A percentile compares a stretch with the other conserved stretches of the same genome.
phyloP scores from a whole-genome alignment of 768 basidiomycete genomes.

The Lactifluus hygrophoroides region DNA sequence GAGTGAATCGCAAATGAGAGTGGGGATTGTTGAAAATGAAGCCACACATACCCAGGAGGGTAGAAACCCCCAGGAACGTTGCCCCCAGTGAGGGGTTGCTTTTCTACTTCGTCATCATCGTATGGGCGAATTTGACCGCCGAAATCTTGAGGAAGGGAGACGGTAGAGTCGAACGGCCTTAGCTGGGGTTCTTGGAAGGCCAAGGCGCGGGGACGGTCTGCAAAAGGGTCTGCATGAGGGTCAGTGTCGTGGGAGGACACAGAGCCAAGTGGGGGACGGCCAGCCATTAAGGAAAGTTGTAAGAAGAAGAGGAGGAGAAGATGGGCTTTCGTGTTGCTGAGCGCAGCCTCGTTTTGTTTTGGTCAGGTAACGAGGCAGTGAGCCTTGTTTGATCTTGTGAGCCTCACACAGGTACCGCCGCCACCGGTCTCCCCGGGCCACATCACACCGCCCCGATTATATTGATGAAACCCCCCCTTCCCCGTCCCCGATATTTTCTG shows the following conservation, averaged over 20 bases:
- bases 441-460: no score
- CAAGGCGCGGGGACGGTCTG: constrained; percentile 53
- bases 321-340: not conserved
- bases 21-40: not conserved
- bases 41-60: constrained; percentile 54
- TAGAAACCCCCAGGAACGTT: constrained; percentile 61
- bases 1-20: constrained; percentile 6
- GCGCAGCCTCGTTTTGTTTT: constrained; percentile 19
- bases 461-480: no score
- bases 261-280: constrained; percentile 25
- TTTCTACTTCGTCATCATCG: constrained; percentile 68
- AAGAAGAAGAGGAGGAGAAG: not conserved
- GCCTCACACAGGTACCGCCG: not conserved
- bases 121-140: constrained; percentile 33
- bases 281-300: constrained; percentile 22
- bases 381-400: not conserved
- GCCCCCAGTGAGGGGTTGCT: constrained; percentile 60
- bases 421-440: not conserved
- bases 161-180: constrained; percentile 50
- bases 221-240: constrained; percentile 58
- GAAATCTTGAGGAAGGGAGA: constrained; percentile 47
- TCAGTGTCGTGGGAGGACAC: constrained; percentile 31
- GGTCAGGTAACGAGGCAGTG: constrained; percentile 21
- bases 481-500: no score
- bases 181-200: constrained; percentile 53